Evolutionary conservation across 306 rosid species (phyloP), one percentile per base, ranked within the genome.

Genomic region (Gynostemma pentaphyllum): DNA sequence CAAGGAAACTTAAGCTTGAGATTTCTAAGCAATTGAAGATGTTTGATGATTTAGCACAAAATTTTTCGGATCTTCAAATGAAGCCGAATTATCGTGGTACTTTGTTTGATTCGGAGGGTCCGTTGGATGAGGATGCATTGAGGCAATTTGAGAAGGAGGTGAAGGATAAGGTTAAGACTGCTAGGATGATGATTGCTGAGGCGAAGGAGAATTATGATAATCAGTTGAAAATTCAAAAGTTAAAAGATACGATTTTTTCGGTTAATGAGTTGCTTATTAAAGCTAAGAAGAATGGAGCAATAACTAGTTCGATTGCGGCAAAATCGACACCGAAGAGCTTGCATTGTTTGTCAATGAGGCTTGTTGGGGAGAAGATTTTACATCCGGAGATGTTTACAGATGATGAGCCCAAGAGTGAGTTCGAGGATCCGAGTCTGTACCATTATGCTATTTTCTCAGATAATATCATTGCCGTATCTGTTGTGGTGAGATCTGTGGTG

Each of bases 1-100:
- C 99, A 10, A 88, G 99, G 84, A 94, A 86, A 89, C 96, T 94
- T 62, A 94, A 94, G 90, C 94, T 94, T 70, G 99, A 94, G 53
- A 94, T 86, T 63, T 84, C 95, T 69, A 84, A 77, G 78, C 95
- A 94, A 14, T 68, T 94, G 87, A 82, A 68, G 78, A 69, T 81
- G 89, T 94, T 94, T 72, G 92, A 88, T 80, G 99, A 88, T 45
- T 70, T 94, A 75, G 95, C 99, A 1, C 79, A 49, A 19, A 82
- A 80, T 73, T 78, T 94, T 68, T 76, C 90, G 9, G 85, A 86
- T 57, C 76, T 94, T 73, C 78, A 84, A 0, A 9, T 63, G 67
- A 94, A 77, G 66, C 95, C 95, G 0, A 69, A 73, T 0, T 94
- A 88, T 60, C 69, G 80, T 41, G 42, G 76, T 0, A 69, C 90